phyloP scores from a whole-genome alignment of 169 alveolate genomes.

The Condylostoma magnum region DNA sequence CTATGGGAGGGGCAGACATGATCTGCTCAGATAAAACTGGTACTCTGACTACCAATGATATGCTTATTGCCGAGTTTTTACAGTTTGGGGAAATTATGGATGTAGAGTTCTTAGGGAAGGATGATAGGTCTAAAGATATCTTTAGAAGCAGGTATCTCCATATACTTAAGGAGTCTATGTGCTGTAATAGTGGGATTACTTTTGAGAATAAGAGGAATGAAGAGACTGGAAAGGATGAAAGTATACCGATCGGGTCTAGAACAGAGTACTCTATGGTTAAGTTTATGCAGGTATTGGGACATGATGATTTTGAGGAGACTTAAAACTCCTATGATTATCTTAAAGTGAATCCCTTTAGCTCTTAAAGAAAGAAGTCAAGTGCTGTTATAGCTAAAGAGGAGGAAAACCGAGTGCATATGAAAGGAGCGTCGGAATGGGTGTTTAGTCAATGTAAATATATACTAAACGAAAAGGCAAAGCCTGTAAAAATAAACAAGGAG shows the following conservation, averaged over 20 bases:
- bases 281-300: constrained; percentile 54
- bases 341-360: constrained; percentile 52
- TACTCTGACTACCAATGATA: constrained; percentile 57
- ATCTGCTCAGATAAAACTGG: constrained; percentile 62
- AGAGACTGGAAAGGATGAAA: too few relatives aligned
- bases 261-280: constrained; percentile 85
- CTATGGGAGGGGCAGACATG: constrained; percentile 66
- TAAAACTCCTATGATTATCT: too few relatives aligned
- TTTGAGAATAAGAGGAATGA: constrained; percentile 29
- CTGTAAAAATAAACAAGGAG: constrained; percentile 8
- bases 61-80: constrained; percentile 43
- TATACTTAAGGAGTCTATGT: constrained; percentile 21
- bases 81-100: not conserved
- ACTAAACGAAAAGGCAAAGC: not conserved
- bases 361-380: constrained; percentile 62
- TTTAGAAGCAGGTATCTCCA: not conserved
- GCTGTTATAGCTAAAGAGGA: constrained; percentile 27
- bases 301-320: too few relatives aligned
- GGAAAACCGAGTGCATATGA: constrained; percentile 49
- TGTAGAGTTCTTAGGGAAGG: too few relatives aligned
- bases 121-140: too few relatives aligned
- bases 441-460: constrained; percentile 24
- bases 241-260: too few relatives aligned
- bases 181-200: not conserved
- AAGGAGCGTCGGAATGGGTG: constrained; percentile 84